Base-by-base conservation (phyloP, 169 alveolate genomes). In the Theileria parva region DNA sequence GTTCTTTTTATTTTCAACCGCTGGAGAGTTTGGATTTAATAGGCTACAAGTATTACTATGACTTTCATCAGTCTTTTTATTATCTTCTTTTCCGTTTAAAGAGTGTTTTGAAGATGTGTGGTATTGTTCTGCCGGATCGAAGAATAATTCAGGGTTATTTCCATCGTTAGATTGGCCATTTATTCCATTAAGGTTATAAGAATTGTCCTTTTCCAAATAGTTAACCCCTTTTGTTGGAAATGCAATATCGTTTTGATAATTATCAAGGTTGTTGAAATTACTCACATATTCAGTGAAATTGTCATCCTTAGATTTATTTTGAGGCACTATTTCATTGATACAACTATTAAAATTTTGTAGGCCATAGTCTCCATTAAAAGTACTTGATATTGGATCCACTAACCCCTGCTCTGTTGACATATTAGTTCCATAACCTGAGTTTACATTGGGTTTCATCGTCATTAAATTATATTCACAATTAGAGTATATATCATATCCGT, bases 401-500 rank as follows among this genome's bases (percentile, higher is more conserved):
- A 55, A 55, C 30, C 64, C 64, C 5, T 55, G 21, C 12, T 55
- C 64, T 17, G 21, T 11, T 5, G 64, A 17, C 12, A 5, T 21
- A 55, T 55, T 55, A 17, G 27, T 21, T n/a, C 12, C 21, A 21
- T 21, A 55, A 17, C 21, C 21, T 11, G 64, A 55, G 12, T 55
- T 55, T 21, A n/a, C 7, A 55, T 55, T 21, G 21, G 64, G 64
- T 55, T 55, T 17, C 27, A 21, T 21, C 12, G 30, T 21, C 12
- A 55, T 55, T 15, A 55, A 21, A 55, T 55, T 11, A 55, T 55
- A 55, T 55, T 21, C 64, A 11, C 64, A 55, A 55, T 55, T 55
- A 17, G 64, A 5, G 64, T 55, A 55, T n/a, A 55, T 11, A 55
- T 55, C 64, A 21, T 55, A 55, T 11, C 64, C 64, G 64, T 55